Base-by-base conservation (phyloP, 805 yeast species). In the Suhomyces sp. region DNA sequence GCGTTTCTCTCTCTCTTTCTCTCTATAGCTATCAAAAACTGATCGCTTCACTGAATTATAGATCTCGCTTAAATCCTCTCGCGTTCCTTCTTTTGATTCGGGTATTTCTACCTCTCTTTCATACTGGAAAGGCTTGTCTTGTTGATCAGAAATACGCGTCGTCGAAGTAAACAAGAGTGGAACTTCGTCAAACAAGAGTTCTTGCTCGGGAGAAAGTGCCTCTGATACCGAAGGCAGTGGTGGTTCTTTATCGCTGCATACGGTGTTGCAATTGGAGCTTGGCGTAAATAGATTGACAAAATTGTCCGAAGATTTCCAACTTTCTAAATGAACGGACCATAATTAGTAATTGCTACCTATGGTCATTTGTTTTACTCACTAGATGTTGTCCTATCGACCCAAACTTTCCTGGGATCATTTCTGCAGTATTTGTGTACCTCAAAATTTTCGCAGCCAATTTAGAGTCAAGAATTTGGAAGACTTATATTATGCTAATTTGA, bases 361-460 rank as follows among this genome's bases (percentile, higher is more conserved):
- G 15, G 17, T 19, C 13, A 17, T 19, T 38, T 19, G 42, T 38
- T 13, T 38, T 38, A 17, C 42, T 38, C 9, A 38, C 42, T 17
- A 19, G 7, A 8, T 38, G 42, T 5, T 38, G 42, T 5, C 42
- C 23, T 38, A 38, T 17, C 13, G 23, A 17, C 42, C 24, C 22
- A 4, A 38, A 19, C 12, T 17, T 17, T 6, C 17, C 42, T 17
- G n/a, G 8, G 4, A 17, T 38, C 13, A 38, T 38, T 19, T 33
- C 36, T 38, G 42, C 9, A 19, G 42, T 17, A 8, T 38, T 19
- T 38, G 42, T 38, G 42, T 24, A 38, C 42, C 42, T 9, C 22
- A 38, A 38, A 42, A 42, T 9, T 29, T 42, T 42, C 46, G 46
- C 46, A 42, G 31, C 46, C 46, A 24, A 42, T 13, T n/a, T n/a